Evolutionary conservation across 768 basidiomycete species (phyloP), one percentile per base, ranked within the genome.

Genomic region (Pulveroboletus sp.): DNA sequence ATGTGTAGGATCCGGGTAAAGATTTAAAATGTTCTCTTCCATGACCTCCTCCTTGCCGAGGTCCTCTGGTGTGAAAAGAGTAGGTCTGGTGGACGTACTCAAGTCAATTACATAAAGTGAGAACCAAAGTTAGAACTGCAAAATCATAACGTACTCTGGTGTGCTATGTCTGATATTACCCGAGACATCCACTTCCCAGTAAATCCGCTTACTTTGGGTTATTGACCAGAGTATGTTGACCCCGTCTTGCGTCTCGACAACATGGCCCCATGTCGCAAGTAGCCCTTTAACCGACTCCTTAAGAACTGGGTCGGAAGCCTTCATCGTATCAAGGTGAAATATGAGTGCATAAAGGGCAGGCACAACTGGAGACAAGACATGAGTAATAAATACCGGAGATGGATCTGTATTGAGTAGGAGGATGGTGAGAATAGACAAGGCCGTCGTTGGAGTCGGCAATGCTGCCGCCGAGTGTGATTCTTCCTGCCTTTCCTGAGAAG

Each of bases 331-430:
- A 8, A 92, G 60, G 50, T 81, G 71, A 50, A 73, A 75, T 4
- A 77, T 67, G 2, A 93, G 69, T 2, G 81, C 74, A 65, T 91
- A 92, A 7, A 95, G 66, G 1, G 78, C 67, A 0, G 84, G 69
- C 0, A 86, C 56, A 31, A 94, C 78, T 1, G 89, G 88, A 1
- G 84, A 82, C 8, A 93, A 63, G 7, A 92, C 59, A 17, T 71
- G 64, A 0, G 81, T 75, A 36, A 90, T 76, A 37, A 90, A 73
- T 3, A 69, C 65, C 0, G 90, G 86, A 4, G 88, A 85, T 6
- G 91, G 90, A 55, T 94, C 89, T 6, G 83, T 80, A 56, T 93
- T 88, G 6, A 82, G 76, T 3, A 89, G 68, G 26, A 94, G 69
- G 1, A 73, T 71, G 44, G 76, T 70, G 17, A 92, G 64, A 5